Evolutionary conservation across 2,329 filamentous ascomycete species (phyloP), one percentile per base, ranked within the genome.

Genomic region (Xylariaceae sp.): DNA sequence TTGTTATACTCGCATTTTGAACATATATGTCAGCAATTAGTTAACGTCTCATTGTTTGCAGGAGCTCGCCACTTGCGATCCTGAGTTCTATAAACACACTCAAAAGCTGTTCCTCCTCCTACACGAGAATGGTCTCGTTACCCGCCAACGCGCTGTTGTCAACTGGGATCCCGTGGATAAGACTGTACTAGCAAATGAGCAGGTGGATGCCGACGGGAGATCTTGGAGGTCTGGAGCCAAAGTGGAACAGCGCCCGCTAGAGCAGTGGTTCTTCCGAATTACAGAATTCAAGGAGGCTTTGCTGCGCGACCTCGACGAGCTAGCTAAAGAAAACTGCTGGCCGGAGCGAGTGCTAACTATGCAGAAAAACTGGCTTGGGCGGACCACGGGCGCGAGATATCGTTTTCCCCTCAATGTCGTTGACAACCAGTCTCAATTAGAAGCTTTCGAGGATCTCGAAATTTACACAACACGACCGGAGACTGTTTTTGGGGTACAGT

Each of bases 91-190:
- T 74, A 88, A 90, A 68, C 90, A 95, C 69, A 96, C 89, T 0
- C 91, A 96, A 68, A 84, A 81, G 63, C 81, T 96, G 59, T 96
- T 96, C 68, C 76, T 95, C 53, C 83, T 87, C 71, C 78, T 96
- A 5, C 80, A 87, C 67, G 76, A 87, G 60, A 80, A 81, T 55
- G 88, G 87, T 1, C 76, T 95, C 16, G 91, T 89, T 49, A 94
- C 94, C 69, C 90, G 91, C 67, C 84, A 84, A 32, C 86, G 94
- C 63, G 88, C 89, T 18, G 73, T 91, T 58, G 91, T 95, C 63
- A 96, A 96, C 71, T 96, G 89, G 73, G 91, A 95, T 62, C 91
- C 91, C 1, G 80, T 95, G 26, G 91, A 96, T 68, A 86, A 88
- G 68, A 96, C 91, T 0, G 91, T 96, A 15, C 76, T 96, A 55